Conservation (phyloP, 768 basidiomycete species). For the Termitomyces heimii region DNA sequence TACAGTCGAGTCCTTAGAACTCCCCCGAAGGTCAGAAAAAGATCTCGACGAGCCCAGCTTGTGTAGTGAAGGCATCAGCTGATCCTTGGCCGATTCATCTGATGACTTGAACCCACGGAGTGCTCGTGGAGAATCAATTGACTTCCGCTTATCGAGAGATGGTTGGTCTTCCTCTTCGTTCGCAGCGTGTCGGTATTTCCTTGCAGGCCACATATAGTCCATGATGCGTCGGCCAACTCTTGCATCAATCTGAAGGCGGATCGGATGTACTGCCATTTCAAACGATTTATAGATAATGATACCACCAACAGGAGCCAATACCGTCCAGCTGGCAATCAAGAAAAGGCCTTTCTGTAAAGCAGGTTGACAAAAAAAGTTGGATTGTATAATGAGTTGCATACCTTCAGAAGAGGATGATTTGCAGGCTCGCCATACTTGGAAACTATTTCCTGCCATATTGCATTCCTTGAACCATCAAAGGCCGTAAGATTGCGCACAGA, state of each 20-base stretch:
- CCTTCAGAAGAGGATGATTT: constrained; percentile 69
- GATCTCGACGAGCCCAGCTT: constrained; percentile 59
- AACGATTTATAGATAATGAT: constrained; percentile 86
- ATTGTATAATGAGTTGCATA: constrained; percentile 20
- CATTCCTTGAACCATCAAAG: constrained; percentile 79
- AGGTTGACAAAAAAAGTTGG: background rate
- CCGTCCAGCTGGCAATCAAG: constrained; percentile 71
- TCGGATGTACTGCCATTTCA: constrained; percentile 76
- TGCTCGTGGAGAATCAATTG: constrained; percentile 45
- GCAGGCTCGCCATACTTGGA: constrained; percentile 68
- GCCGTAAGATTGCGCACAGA: constrained; percentile 74
- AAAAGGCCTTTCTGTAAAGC: constrained; percentile 60
- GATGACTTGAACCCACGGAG: constrained; percentile 17
- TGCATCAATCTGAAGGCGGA: constrained; percentile 84
- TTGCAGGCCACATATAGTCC: constrained; percentile 83
- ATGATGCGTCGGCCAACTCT: constrained; percentile 74
- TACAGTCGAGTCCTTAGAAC: constrained; percentile 19
- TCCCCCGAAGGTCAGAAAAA: constrained; percentile 60
- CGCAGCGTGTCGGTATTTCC: constrained; percentile 33
- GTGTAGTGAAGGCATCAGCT: constrained; percentile 36
- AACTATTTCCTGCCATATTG: constrained; percentile 84
- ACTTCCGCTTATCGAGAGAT: constrained; percentile 26
- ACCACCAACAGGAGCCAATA: constrained; percentile 88
- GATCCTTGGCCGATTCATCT: constrained; percentile 3
- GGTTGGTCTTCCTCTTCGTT: constrained; percentile 13